These are phyloP conservation scores for Paecilomyces fulvus DNA, from an alignment of 2,329 filamentous ascomycete species.

Conservation along the genomic window DNA sequence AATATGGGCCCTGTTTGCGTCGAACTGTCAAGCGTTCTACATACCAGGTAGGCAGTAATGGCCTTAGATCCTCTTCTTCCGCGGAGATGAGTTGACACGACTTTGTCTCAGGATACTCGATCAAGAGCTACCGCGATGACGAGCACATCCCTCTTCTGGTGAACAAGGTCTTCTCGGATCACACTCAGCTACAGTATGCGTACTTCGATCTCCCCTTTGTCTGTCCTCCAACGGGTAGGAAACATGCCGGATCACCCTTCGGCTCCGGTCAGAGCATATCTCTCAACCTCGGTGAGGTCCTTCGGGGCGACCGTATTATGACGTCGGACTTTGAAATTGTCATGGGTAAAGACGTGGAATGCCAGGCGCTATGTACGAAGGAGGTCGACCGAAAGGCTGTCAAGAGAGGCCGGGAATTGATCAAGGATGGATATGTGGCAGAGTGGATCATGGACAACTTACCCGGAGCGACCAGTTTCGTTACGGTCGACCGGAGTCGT, in stretches of 20 bases:
- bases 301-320: constrained; percentile 77
- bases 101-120: constrained; percentile 62
- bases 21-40: constrained; percentile 62
- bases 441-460: constrained; percentile 94
- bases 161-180: constrained; percentile 87
- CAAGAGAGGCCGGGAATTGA: constrained; percentile 60
- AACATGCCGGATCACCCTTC: constrained; percentile 56
- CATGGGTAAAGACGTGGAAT: constrained; percentile 68
- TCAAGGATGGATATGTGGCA: constrained; percentile 72
- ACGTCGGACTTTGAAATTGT: constrained; percentile 73
- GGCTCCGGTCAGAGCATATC: constrained; percentile 69
- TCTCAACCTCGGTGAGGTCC: constrained; percentile 77
- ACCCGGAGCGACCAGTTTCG: constrained; percentile 79
- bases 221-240: constrained; percentile 65
- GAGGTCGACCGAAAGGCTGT: constrained; percentile 58
- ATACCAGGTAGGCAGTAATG: constrained; percentile 62
- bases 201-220: constrained; percentile 85
- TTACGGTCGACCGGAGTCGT: constrained; percentile 71
- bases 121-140: constrained; percentile 67
- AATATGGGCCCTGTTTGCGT: constrained; percentile 28
- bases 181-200: constrained; percentile 83
- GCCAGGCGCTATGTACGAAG: constrained; percentile 62
- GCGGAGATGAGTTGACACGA: constrained; percentile 14
- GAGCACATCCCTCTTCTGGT: constrained; percentile 77
- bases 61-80: neutral